Conservation (phyloP, 352 stramenopile genomes). For the Phytophthora citrophthora region DNA sequence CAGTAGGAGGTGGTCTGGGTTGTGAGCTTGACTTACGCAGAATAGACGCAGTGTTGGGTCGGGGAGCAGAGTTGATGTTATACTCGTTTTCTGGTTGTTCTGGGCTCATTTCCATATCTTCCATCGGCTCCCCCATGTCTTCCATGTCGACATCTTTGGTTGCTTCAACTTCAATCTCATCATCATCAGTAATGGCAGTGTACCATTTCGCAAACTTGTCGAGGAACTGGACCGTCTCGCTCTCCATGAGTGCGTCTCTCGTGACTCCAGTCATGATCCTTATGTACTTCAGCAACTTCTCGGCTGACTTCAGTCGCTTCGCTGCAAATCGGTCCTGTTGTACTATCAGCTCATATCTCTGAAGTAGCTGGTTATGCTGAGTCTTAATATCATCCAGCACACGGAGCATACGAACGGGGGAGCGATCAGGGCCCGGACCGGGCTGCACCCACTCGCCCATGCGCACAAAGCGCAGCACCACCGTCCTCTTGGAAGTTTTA, state of each 20-base stretch:
- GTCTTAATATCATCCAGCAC: constrained; percentile 50
- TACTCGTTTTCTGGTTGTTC: constrained; percentile 12
- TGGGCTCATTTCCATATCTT: constrained; percentile 38
- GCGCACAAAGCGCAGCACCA: constrained; percentile 70
- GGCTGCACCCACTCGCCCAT: constrained; percentile 46
- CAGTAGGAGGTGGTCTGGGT: neutral
- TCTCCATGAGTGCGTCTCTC: constrained; percentile 40
- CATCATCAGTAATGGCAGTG: constrained; percentile 17
- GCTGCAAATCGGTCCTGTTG: constrained; percentile 42
- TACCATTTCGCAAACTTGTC: constrained; percentile 65
- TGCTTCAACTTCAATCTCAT: neutral
- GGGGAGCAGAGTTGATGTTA: constrained; percentile 1
- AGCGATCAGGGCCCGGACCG: constrained; percentile 40
- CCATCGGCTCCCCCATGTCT: constrained; percentile 11
- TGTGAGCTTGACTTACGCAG: constrained; percentile 15
- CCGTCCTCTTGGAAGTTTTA: constrained; percentile 15
- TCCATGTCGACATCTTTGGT: constrained; percentile 20
- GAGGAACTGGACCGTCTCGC: constrained; percentile 59
- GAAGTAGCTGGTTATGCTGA: constrained; percentile 35
- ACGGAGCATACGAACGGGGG: constrained; percentile 57
- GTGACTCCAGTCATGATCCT: constrained; percentile 49
- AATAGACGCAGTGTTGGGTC: constrained; percentile 8
- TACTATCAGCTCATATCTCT: constrained; percentile 51
- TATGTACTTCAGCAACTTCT: constrained; percentile 70
- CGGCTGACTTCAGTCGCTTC: constrained; percentile 57